Evolutionary conservation across 768 basidiomycete genomes (phyloP), one percentile per base, ranked within the genome.

Genomic region (Amanita rimosa): DNA sequence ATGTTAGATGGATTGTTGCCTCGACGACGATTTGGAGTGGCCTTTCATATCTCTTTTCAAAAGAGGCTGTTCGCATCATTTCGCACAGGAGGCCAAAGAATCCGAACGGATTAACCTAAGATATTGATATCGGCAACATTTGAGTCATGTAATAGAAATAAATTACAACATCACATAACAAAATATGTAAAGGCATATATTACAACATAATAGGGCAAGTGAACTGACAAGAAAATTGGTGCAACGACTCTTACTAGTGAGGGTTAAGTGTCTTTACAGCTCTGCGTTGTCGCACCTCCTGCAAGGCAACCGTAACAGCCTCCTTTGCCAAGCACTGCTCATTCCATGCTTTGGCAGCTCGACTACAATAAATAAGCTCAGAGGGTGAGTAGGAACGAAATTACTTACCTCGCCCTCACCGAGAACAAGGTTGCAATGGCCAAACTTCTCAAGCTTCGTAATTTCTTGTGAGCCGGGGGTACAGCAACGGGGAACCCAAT

Each of bases 21-120:
- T 76, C 76, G 3, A 96, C 95, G 6, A 99, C 95, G 1, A 68
- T 97, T 22, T 90, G 86, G 83, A 94, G 91, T 55, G 95, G 95
- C 9, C 58, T 86, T 41, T 87, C 86, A 16, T 91, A 91, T 57
- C 56, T 91, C 5, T 82, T 85, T 57, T 78, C 81, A 6, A 85
- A 81, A 58, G 73, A 83, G 52, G 85, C 83, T 0, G 81, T 90
- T 37, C 78, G 78, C 33, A 63, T 90, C 39, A 52, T 84, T 19
- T 68, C 73, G 27, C 60, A 66, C 46, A 52, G 54, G 10, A 67
- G 60, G 51, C 54, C 57, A 4, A 48, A 40, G 31, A 17, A 35
- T 64, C 5, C 26, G 33, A 37, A 24, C 17, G 11, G 40, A 43
- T 29, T 49, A 24, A 43, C 17, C 2, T 17, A 10, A 39, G 22